Evolutionary conservation across 2,329 filamentous ascomycete species (phyloP).

Genomic region (Phyllosticta citriasiana): DNA sequence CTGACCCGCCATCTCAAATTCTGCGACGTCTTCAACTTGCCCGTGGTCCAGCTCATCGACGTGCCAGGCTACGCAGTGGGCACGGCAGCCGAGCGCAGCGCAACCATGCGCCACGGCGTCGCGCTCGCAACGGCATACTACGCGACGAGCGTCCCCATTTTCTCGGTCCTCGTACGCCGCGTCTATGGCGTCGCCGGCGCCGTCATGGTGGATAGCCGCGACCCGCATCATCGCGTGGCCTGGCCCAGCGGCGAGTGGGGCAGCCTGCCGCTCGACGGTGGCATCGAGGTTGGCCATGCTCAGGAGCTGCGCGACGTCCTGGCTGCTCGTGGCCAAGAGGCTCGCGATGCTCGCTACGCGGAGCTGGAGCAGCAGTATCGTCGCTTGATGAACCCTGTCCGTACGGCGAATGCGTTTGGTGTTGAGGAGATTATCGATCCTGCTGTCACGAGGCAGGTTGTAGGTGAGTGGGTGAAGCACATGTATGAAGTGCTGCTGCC

Average conservation of each 20-base stretch:
- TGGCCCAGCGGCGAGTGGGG: conserved; percentile 58
- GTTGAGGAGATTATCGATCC: conserved; percentile 58
- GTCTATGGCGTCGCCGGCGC: conserved; percentile 56
- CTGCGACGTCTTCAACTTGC: conserved; percentile 56
- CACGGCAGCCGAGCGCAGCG: conserved; percentile 51
- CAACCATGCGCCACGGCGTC: conserved; percentile 56
- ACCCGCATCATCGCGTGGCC: conserved; percentile 50
- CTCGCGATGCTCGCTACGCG: conserved; percentile 39
- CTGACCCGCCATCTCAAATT: conserved; percentile 51
- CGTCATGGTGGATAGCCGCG: conserved; percentile 53
- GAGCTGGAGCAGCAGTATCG: conserved; percentile 51
- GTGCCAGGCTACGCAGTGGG: conserved; percentile 53
- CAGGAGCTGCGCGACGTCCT: conserved; percentile 48
- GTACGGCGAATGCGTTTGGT: conserved; percentile 54
- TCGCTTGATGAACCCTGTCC: conserved; percentile 53
- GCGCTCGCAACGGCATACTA: conserved; percentile 53
- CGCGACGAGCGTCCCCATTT: conserved; percentile 52
- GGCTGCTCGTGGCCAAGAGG: conserved; percentile 40
- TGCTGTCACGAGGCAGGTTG: conserved; percentile 45
- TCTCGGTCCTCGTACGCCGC: conserved; percentile 51
- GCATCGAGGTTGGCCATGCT: conserved; percentile 54
- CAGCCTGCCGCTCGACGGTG: conserved; percentile 51
- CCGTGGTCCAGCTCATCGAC: conserved; percentile 54
- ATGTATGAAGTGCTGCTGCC: conserved; percentile 46
- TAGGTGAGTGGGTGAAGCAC: conserved; percentile 46